Evolutionary conservation across 208 protist species (phyloP), one percentile per base, ranked within the genome.

Genomic region (Leishmania tropica): DNA sequence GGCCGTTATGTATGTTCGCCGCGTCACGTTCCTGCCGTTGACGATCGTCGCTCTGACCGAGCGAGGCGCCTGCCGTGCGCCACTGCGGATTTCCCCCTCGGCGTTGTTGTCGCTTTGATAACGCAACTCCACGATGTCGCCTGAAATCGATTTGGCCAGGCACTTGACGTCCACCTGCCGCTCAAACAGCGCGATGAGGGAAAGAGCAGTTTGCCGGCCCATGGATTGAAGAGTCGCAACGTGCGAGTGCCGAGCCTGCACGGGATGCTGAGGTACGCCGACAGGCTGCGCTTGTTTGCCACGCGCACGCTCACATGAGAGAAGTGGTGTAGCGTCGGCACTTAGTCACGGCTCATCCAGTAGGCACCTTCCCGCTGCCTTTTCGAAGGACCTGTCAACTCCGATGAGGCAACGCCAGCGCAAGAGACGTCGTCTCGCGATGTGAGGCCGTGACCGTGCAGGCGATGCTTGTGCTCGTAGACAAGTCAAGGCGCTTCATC

Each of bases 211-310:
- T 31, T 72, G 54, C 58, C 72, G 24, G 79, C 75, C 47, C 68
- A 78, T 4, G 53, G 77, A 72, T 81, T 85, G 77, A 94, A 96
- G 37, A 96, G 70, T 21, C n/a, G 45, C 7, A 92, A 78, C 17
- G 21, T 42, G 92, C 45, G 13, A 87, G 78, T 83, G 76, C 93
- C 90, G 74, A 89, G 84, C 68, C 67, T 80, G 21, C 84, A 89
- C 56, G 92, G 84, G 1, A 78, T 88, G 42, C 87, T 84, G 17
- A 93, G 86, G 84, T 92, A 93, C 15, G 92, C 89, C 1, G 93
- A 28, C 15, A 86, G 85, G 54, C 81, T 89, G 82, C 79, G 81
- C 62, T 79, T 73, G 62, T 87, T 89, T 37, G 89, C 87, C 1
- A 71, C 78, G 45, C 89, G 85, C 64, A 87, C 88, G 65, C 88